These are phyloP conservation scores for Pseudoturritis turrita DNA, from an alignment of 345 rosid genomes.

Conservation along the genomic window DNA sequence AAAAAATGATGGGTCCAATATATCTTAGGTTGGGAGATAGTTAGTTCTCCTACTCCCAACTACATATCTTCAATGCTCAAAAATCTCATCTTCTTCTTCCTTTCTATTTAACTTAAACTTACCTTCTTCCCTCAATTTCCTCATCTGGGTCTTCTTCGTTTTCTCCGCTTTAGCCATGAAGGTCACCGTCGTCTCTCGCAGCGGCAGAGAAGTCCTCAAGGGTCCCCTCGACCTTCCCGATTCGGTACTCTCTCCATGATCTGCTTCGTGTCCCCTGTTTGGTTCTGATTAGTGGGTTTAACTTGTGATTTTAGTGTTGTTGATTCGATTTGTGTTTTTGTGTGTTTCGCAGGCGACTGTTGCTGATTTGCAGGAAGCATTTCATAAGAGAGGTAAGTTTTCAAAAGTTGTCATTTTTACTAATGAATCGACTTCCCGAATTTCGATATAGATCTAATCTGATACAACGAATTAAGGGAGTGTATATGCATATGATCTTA, in stretches of 20 bases:
- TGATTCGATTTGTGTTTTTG: background rate
- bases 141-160: constrained; percentile 40
- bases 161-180: constrained; percentile 47
- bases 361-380: constrained; percentile 88
- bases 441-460: constrained; percentile 3
- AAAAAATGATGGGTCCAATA: constrained; percentile 4
- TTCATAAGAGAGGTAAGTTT: constrained; percentile 70
- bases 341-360: constrained; percentile 69
- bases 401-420: constrained; percentile 2
- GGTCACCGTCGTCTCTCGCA: constrained; percentile 71
- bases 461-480: background rate
- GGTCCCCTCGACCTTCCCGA: constrained; percentile 72
- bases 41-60: constrained; percentile 36
- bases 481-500: background rate
- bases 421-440: background rate
- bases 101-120: constrained; percentile 9
- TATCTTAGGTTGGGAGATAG: constrained; percentile 13
- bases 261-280: background rate
- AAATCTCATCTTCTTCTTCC: background rate
- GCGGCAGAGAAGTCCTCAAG: constrained; percentile 80
- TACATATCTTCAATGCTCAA: constrained; percentile 29
- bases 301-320: background rate
- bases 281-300: background rate
- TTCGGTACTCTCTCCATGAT: constrained; percentile 45
- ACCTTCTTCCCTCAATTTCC: background rate